Percentiles rank a stretch among this genome's conserved stretches.
Evolutionary conservation across 2,329 filamentous ascomycete genomes (phyloP).

Genomic region (Verticillium dahliae): DNA sequence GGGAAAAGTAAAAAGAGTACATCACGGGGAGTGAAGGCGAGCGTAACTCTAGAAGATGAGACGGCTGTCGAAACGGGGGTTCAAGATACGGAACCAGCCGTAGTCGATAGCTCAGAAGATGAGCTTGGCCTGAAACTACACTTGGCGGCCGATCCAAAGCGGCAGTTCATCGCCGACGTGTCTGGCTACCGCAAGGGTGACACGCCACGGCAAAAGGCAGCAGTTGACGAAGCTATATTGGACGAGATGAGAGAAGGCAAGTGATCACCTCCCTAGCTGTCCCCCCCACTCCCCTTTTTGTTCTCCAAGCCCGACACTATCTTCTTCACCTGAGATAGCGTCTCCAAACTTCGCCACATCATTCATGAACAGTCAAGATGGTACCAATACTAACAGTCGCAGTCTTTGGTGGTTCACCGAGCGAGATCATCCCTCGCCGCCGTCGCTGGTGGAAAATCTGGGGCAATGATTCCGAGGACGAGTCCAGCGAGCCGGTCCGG

Average conservation of each 20-base stretch:
- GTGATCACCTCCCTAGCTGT: background rate
- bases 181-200: slow-evolving; percentile 21
- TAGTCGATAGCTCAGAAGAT: no score
- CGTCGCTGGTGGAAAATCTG: background rate
- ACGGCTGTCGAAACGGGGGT: background rate
- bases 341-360: no score
- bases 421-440: background rate
- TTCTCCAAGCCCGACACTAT: background rate
- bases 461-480: background rate
- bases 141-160: slow-evolving; percentile 1
- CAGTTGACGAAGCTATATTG: slow-evolving; percentile 14
- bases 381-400: background rate
- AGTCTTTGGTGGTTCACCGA: background rate
- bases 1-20: slow-evolving; percentile 30
- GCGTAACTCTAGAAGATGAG: slow-evolving; percentile 28
- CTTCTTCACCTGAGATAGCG: no score
- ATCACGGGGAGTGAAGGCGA: slow-evolving; percentile 21
- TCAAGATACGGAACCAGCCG: background rate
- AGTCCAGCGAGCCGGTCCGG: background rate
- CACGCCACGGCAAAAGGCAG: slow-evolving; percentile 19
- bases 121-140: background rate
- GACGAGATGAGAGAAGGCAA: slow-evolving; percentile 11
- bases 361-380: no score
- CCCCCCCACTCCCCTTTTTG: background rate
- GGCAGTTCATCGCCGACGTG: slow-evolving; percentile 15